These are phyloP conservation scores for Annulohypoxylon truncatum DNA, from an alignment of 2,329 filamentous ascomycete species.

Conservation along the genomic window DNA sequence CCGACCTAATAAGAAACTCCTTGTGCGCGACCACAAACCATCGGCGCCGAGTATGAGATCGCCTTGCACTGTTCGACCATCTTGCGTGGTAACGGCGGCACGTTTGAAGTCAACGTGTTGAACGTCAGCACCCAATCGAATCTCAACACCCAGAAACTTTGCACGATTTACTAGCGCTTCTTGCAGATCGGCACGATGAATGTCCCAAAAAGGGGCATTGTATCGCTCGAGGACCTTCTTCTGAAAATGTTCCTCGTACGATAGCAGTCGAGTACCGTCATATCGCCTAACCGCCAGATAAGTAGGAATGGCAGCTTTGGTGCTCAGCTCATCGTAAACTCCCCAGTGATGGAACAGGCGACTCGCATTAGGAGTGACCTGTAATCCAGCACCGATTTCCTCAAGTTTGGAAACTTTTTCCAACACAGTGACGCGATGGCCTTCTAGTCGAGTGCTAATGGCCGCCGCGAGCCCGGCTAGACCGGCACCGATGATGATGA, in stretches of 20 bases:
- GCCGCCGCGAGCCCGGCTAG: slow-evolving; percentile 39
- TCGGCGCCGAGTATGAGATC: slow-evolving; percentile 63
- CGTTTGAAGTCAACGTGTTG: slow-evolving; percentile 56
- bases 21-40: slow-evolving; percentile 58
- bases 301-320: slow-evolving; percentile 29
- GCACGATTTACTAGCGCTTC: slow-evolving; percentile 34
- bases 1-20: slow-evolving; percentile 58
- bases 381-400: slow-evolving; percentile 36
- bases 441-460: slow-evolving; percentile 37
- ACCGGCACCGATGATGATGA: slow-evolving; percentile 38
- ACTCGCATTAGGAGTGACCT: slow-evolving; percentile 39
- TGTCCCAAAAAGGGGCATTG: slow-evolving; percentile 56
- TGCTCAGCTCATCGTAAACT: slow-evolving; percentile 33
- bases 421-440: slow-evolving; percentile 34
- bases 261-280: slow-evolving; percentile 32
- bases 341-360: slow-evolving; percentile 36
- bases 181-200: slow-evolving; percentile 56
- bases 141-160: slow-evolving; percentile 30
- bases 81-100: slow-evolving; percentile 54
- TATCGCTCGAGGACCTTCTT: slow-evolving; percentile 35
- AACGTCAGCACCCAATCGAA: slow-evolving; percentile 32
- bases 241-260: slow-evolving; percentile 34
- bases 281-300: slow-evolving; percentile 39
- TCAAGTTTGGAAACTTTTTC: slow-evolving; percentile 34
- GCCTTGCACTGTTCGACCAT: slow-evolving; percentile 51